These are phyloP conservation scores for Paraconiothyrium brasiliense DNA, from an alignment of 2,329 filamentous ascomycete genomes.

Conservation along the genomic window DNA sequence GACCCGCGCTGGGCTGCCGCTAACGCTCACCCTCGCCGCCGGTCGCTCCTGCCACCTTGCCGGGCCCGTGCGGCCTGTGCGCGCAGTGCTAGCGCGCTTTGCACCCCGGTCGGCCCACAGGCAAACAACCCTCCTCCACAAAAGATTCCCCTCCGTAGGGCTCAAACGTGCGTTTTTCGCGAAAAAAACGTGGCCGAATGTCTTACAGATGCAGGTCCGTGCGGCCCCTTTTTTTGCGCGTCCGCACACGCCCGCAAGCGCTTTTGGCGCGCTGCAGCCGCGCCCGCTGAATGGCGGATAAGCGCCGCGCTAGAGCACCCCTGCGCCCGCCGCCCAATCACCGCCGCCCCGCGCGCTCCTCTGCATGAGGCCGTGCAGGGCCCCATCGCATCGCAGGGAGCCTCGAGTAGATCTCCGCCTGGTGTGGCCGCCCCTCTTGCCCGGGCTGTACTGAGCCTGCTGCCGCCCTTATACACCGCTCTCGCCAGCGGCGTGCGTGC, in stretches of 20 bases:
- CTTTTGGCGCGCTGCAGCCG: conserved; percentile 27
- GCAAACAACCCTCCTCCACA: conserved; percentile 34
- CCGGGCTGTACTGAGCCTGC: conserved; percentile 28
- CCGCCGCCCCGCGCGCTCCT: conserved; percentile 2
- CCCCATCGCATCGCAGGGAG: conserved; percentile 19
- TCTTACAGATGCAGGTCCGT: conserved; percentile 37
- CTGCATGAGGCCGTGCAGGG: conserved; percentile 24
- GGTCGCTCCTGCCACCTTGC: conserved; percentile 12
- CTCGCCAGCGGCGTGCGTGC: conserved; percentile 37
- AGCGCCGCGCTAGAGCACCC: conserved; percentile 17
- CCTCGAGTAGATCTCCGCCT: conserved; percentile 38
- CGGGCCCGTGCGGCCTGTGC: conserved; percentile 14
- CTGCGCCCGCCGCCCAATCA: conserved; percentile 22
- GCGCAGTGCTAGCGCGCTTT: conserved; percentile 8
- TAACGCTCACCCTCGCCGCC: not conserved
- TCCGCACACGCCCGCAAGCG: conserved; percentile 31
- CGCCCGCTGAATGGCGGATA: conserved; percentile 19
- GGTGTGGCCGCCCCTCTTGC: conserved; percentile 22
- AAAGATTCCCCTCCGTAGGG: conserved; percentile 34
- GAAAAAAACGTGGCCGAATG: conserved; percentile 38
- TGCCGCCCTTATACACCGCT: conserved; percentile 42
- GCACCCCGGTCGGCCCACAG: conserved; percentile 27
- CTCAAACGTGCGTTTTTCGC: conserved; percentile 44
- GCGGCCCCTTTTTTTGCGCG: conserved; percentile 36
- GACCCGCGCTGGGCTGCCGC: conserved; percentile 34